These are phyloP conservation scores for Alternaria atra DNA, from an alignment of 2,329 filamentous ascomycete genomes.

Conservation along the genomic window DNA sequence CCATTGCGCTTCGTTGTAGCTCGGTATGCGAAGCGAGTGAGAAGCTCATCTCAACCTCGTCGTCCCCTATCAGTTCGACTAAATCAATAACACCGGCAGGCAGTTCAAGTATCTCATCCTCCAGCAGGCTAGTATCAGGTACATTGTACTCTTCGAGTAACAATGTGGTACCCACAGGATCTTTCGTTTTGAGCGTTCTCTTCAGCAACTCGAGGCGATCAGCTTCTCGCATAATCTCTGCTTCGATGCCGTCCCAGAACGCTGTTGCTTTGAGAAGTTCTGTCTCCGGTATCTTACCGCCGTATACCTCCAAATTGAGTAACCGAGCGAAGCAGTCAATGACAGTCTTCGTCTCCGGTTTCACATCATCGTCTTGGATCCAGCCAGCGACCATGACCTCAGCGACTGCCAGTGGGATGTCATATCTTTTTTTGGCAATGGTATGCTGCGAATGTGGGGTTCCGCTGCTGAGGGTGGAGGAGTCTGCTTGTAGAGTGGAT, in stretches of 20 bases:
- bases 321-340: conserved; percentile 32
- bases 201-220: conserved; percentile 31
- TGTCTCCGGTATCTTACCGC: conserved; percentile 7
- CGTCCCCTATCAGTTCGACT: conserved; percentile 35
- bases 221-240: conserved; percentile 36
- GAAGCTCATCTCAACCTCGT: conserved; percentile 43
- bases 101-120: conserved; percentile 38
- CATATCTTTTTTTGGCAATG: neutral
- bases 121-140: conserved; percentile 32
- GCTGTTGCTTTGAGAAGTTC: conserved; percentile 27
- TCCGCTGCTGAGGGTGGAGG: neutral
- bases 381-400: conserved; percentile 41
- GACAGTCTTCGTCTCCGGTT: conserved; percentile 19
- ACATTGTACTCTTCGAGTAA: conserved; percentile 37
- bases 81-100: conserved; percentile 33
- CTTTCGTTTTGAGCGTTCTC: conserved; percentile 33
- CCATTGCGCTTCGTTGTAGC: conserved; percentile 39
- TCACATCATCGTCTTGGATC: conserved; percentile 27
- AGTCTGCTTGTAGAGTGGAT: neutral
- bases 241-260: conserved; percentile 33
- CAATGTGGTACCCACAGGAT: conserved; percentile 37
- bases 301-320: conserved; percentile 25
- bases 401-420: conserved; percentile 26
- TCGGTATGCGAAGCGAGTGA: conserved; percentile 31
- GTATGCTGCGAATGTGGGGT: neutral